Conservation (phyloP, 495 filamentous ascomycete genomes). For the Ramalina peruviana region DNA sequence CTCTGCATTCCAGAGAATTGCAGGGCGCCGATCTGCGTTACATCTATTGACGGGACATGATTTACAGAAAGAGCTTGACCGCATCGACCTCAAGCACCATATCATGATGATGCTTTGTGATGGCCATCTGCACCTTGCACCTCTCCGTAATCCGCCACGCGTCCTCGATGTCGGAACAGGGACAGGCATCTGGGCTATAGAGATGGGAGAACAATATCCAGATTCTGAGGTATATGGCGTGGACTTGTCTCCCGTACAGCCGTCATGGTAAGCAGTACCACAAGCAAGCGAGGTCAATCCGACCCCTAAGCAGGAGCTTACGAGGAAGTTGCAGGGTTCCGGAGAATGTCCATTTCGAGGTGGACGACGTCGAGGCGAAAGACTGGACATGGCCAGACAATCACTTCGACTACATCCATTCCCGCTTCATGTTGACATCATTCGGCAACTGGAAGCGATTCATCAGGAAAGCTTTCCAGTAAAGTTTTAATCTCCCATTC, state of each 20-base stretch:
- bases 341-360: constrained; percentile 45
- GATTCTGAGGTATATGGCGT: constrained; percentile 42
- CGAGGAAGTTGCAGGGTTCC: constrained; percentile 25
- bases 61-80: constrained; percentile 31
- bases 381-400: constrained; percentile 35
- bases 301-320: not conserved
- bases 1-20: not conserved
- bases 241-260: constrained; percentile 52
- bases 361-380: constrained; percentile 37
- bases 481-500: constrained; percentile 13
- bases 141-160: constrained; percentile 36
- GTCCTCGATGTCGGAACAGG: constrained; percentile 59
- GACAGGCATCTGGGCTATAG: constrained; percentile 62
- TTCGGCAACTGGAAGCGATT: constrained; percentile 28
- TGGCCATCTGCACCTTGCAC: constrained; percentile 42
- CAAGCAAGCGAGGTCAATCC: constrained; percentile 1
- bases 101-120: constrained; percentile 41
- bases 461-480: constrained; percentile 26
- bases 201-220: constrained; percentile 43
- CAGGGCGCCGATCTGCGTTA: not conserved
- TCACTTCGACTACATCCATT: constrained; percentile 35
- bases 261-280: constrained; percentile 23
- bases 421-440: constrained; percentile 29
- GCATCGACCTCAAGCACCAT: constrained; percentile 47
- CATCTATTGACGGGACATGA: not conserved